Conservation (phyloP, 208 protist species). For the Wallacemonas sp. region DNA sequence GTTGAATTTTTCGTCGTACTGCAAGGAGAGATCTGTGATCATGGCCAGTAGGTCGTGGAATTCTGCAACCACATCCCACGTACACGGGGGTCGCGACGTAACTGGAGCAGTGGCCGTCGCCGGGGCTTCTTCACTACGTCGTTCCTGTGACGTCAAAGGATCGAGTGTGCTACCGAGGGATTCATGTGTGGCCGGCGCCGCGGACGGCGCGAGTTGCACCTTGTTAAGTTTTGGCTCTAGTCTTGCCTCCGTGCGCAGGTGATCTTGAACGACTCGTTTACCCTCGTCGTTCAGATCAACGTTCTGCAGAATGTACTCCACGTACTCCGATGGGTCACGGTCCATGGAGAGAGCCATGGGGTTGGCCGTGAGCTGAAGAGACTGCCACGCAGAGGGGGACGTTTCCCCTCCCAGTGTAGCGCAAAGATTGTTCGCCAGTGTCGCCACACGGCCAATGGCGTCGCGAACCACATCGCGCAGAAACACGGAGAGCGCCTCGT, state of each 20-base stretch:
- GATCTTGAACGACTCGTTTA: slow-evolving; percentile 40
- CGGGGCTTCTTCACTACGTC: not conserved
- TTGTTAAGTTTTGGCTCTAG: slow-evolving; percentile 3
- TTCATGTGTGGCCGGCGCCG: not conserved
- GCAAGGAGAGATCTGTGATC: slow-evolving; percentile 16
- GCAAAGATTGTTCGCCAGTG: slow-evolving; percentile 16
- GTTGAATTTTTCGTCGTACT: slow-evolving; percentile 15
- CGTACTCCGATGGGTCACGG: slow-evolving; percentile 42
- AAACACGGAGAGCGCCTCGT: slow-evolving; percentile 35
- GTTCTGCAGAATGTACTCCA: slow-evolving; percentile 38
- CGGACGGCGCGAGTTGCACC: not conserved
- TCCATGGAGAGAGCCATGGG: slow-evolving; percentile 27
- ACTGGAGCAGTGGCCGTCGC: not conserved
- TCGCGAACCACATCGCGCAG: slow-evolving; percentile 46
- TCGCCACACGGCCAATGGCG: slow-evolving; percentile 24
- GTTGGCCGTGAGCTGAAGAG: slow-evolving; percentile 14
- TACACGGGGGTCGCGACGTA: slow-evolving; percentile 17
- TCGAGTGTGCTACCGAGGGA: slow-evolving; percentile 4
- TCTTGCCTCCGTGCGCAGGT: slow-evolving; percentile 27
- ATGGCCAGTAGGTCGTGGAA: slow-evolving; percentile 37
- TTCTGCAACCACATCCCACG: slow-evolving; percentile 54
- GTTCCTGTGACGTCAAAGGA: slow-evolving; percentile 4
- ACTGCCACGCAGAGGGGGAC: slow-evolving; percentile 18
- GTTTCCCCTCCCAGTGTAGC: slow-evolving; percentile 4
- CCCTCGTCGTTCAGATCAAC: slow-evolving; percentile 22